Evolutionary conservation across 2,329 filamentous ascomycete genomes (phyloP).

Genomic region (Xylaria sp.): DNA sequence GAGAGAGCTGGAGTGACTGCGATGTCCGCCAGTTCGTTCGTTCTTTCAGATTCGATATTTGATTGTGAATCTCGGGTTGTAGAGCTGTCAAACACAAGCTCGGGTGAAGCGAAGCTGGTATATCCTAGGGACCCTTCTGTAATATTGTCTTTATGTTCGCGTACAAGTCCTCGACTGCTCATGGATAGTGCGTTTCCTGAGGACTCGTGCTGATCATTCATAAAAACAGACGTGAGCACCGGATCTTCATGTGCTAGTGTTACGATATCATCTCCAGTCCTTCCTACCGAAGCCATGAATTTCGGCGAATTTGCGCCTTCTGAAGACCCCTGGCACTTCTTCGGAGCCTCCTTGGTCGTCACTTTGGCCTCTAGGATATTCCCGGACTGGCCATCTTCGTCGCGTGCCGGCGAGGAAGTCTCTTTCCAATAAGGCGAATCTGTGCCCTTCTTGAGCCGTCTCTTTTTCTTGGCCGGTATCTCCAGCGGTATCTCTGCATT

Average conservation of each 20-base stretch:
- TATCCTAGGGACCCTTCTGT: background rate
- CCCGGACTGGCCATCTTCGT: background rate
- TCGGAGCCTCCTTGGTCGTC: background rate
- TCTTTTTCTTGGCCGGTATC: conserved; percentile 24
- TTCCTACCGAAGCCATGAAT: background rate
- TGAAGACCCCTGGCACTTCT: background rate
- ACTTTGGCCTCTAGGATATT: background rate
- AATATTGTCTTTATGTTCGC: background rate
- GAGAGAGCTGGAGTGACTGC: background rate
- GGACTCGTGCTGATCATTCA: background rate
- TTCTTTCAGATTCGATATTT: background rate
- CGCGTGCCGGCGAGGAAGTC: background rate
- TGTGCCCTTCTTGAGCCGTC: conserved; percentile 20
- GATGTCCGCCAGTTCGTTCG: background rate
- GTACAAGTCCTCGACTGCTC: background rate
- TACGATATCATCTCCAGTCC: background rate
- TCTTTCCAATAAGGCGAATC: conserved; percentile 41
- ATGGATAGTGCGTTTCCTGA: background rate
- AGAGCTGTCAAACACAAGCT: background rate
- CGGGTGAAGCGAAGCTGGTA: background rate
- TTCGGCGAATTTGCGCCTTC: background rate
- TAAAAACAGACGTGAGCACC: background rate
- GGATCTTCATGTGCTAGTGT: background rate
- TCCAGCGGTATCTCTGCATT: conserved; percentile 5
- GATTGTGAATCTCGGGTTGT: background rate